Base-by-base conservation (phyloP, 148 eudicot genomes). In the Nyssa sinensis region DNA sequence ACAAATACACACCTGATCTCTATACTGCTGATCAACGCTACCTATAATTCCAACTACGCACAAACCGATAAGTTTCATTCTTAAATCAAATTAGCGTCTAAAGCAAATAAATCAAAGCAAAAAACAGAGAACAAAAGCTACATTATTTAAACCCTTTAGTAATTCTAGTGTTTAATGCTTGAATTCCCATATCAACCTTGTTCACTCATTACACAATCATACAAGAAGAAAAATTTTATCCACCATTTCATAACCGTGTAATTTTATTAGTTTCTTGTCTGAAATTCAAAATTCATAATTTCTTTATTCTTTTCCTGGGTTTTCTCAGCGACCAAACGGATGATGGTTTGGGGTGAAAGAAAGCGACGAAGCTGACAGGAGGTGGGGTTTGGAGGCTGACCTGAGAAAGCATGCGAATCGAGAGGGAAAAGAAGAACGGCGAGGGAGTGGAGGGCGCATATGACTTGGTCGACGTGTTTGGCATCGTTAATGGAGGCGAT, bases 391-490 rank as follows among this genome's bases (percentile, higher is more conserved):
- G 32, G 39, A 25, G 4, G 5, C 35, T 35, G n/a, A 87, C 96
- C 93, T 79, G 88, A 73, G 68, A 92, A 39, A 41, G 88, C 75
- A 19, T 44, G 79, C 28, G 88, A 73, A 68, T 94, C 83, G 44
- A 90, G 66, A 24, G 96, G 84, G 74, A 92, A 94, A 31, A 92
- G 81, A 29, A 84, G 88, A 41, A 69, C 24, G 30, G 93, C 89
- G 35, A 92, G 84, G 62, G 97, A 92, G 79, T 90, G 80, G 28
- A 94, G 98, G 27, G 96, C 82, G 65, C 72, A 60, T 58, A 94
- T 83, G 77, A 94, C 92, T 73, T 86, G 83, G 73, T 94, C 96
- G 37, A 84, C 90, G 72, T 78, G 71, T 74, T 80, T 79, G 73
- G 96, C 88, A 17, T 69, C 74, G 77, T 84, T 79, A 27, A 92